A percentile compares a stretch with the other conserved stretches of the same genome.
phyloP scores from a whole-genome alignment of 768 basidiomycete genomes.

The Leccinum imitatum region DNA sequence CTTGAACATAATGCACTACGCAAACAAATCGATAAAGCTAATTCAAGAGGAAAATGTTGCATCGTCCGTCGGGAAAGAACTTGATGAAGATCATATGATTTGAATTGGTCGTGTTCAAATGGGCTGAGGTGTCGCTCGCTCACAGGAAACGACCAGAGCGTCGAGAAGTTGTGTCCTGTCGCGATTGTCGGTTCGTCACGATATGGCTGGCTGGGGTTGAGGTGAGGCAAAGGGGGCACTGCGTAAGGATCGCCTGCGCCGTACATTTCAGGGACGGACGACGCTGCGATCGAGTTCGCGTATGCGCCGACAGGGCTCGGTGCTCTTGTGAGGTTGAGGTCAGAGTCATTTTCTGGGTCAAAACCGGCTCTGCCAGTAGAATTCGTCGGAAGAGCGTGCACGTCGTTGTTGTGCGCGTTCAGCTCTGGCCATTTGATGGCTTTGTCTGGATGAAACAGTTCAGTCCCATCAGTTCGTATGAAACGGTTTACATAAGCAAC shows the following conservation, averaged over 20 bases:
- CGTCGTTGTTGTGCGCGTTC: constrained; percentile 58
- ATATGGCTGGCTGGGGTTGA: constrained; percentile 64
- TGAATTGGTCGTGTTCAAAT: too few species aligned
- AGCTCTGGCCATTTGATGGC: constrained; percentile 93
- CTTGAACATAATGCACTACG: too few species aligned
- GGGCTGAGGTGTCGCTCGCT: too few species aligned
- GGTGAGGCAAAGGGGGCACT: constrained; percentile 76
- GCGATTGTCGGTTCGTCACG: too few species aligned
- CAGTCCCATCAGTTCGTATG: constrained; percentile 4
- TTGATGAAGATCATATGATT: too few species aligned
- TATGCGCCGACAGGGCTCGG: constrained; percentile 46
- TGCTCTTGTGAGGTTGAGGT: constrained; percentile 54
- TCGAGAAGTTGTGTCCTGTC: too few species aligned
- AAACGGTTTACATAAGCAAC: constrained; percentile 33
- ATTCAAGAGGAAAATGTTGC: too few species aligned
- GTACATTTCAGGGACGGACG: constrained; percentile 45
- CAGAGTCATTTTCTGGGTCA: constrained; percentile 56
- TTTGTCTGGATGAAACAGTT: constrained; percentile 48
- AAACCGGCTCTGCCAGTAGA: constrained; percentile 73
- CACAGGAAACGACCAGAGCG: too few species aligned
- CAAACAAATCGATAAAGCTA: too few species aligned
- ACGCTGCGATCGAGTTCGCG: constrained; percentile 43
- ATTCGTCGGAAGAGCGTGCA: constrained; percentile 65
- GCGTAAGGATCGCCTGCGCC: constrained; percentile 66
- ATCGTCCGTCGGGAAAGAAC: too few species aligned